Evolutionary conservation across 1,139 yeast species (phyloP).

Genomic region (Yamadazyma spencermartinsiae): DNA sequence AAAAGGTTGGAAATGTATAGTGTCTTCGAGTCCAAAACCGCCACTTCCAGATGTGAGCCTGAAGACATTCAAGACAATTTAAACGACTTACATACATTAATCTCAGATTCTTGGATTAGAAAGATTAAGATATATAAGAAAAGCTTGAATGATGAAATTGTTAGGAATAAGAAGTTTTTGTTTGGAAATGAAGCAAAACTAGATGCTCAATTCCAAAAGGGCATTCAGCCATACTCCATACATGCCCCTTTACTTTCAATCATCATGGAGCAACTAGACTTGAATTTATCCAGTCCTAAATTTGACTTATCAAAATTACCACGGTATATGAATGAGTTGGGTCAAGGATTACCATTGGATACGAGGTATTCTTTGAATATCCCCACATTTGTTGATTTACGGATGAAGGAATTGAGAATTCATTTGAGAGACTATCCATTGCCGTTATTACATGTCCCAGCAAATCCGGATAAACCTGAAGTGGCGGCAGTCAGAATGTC

Average conservation of each 20-base stretch:
- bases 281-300: slow-evolving; percentile 54
- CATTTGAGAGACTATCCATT: slow-evolving; percentile 70
- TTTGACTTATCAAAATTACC: slow-evolving; percentile 56
- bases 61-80: slow-evolving; percentile 14
- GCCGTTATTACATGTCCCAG: slow-evolving; percentile 49
- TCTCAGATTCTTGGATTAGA: slow-evolving; percentile 44
- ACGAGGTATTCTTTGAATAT: slow-evolving; percentile 66
- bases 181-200: slow-evolving; percentile 46
- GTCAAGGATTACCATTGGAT: slow-evolving; percentile 80
- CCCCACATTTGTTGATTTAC: slow-evolving; percentile 57
- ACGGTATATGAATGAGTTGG: slow-evolving; percentile 64
- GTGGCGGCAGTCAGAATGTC: slow-evolving; percentile 26
- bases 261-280: slow-evolving; percentile 55
- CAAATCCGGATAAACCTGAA: slow-evolving; percentile 12
- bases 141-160: slow-evolving; percentile 46
- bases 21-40: slow-evolving; percentile 45
- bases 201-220: slow-evolving; percentile 48
- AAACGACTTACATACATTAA: slow-evolving; percentile 17
- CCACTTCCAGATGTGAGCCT: slow-evolving; percentile 1
- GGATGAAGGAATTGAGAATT: slow-evolving; percentile 51
- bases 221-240: slow-evolving; percentile 57
- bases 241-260: slow-evolving; percentile 67
- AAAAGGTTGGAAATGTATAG: slow-evolving; percentile 58
- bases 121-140: slow-evolving; percentile 50
- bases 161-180: slow-evolving; percentile 51